Evolutionary conservation across 2,329 filamentous ascomycete species (phyloP), one percentile per base, ranked within the genome.

Genomic region (Penicillium polonicum): DNA sequence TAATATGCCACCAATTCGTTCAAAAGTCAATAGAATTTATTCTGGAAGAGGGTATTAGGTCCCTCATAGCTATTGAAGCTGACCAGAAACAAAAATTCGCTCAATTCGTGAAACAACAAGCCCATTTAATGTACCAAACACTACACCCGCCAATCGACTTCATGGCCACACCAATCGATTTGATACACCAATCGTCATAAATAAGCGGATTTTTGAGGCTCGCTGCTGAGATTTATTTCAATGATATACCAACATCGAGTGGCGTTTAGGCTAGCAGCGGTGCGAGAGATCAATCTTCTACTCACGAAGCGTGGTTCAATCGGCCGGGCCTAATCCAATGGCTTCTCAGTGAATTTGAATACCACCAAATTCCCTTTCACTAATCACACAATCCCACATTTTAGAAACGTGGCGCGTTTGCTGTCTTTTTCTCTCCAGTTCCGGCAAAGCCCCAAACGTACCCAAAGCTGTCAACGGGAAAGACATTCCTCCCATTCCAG

Each of bases 211-310:
- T 25, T 9, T 12, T 1, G 2, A 4, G 3, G n/a, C n/a, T n/a
- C 0, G 5, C 15, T 10, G 27, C 41, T 6, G 5, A 7, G 10
- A n/a, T n/a, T 0, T 5, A 43, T 10, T 29, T 5, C 3, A 8
- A 12, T 10, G 4, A 25, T n/a, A 1, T 6, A 13, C 8, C 12
- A 3, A 19, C 10, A 3, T 44, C 17, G 2, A 19, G 5, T 27
- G 2, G 2, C 5, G 1, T 5, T 5, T 13, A 19, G 39, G 12
- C 39, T 2, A 42, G 39, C 5, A 42, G 13, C 13, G 3, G 3
- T 41, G 10, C n/a, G 5, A 21, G 38, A 12, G 13, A 13, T 41
- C 23, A n/a, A 27, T 27, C 8, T 27, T 27, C 41, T 13, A 45
- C 25, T 15, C 6, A 6, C 23, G 4, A 29, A 8, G 25, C 17